These are phyloP conservation scores for Crithidia brevicula DNA, from an alignment of 208 protist genomes.

Conservation along the genomic window DNA sequence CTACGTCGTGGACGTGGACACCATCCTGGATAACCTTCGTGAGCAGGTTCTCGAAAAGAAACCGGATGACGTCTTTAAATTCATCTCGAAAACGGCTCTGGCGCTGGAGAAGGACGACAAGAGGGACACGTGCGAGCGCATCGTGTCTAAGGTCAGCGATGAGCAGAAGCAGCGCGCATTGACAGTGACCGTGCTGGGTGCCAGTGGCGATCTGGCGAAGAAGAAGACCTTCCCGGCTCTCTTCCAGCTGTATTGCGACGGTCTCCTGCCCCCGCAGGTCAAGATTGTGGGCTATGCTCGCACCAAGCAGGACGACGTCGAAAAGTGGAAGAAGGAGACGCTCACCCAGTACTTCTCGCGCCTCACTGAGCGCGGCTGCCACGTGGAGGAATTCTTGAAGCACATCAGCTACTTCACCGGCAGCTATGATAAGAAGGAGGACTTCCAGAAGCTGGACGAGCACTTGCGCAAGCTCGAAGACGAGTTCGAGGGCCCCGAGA, in stretches of 20 bases:
- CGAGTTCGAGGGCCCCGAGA: conserved; percentile 36
- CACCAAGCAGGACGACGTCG: conserved; percentile 70
- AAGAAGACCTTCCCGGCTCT: conserved; percentile 94
- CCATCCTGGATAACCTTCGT: conserved; percentile 71
- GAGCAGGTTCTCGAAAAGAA: conserved; percentile 48
- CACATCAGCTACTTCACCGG: conserved; percentile 77
- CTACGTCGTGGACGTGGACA: conserved; percentile 62
- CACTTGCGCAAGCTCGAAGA: conserved; percentile 59
- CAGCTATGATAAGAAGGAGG: conserved; percentile 74
- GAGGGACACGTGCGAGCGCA: conserved; percentile 41
- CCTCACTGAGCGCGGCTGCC: conserved; percentile 45
- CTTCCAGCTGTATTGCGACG: conserved; percentile 88
- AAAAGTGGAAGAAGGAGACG: conserved; percentile 72
- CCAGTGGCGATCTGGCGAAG: conserved; percentile 91
- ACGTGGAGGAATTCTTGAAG: conserved; percentile 74
- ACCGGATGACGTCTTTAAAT: conserved; percentile 64
- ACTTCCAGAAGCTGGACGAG: conserved; percentile 74
- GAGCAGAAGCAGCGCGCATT: conserved; percentile 60
- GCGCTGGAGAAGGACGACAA: conserved; percentile 30
- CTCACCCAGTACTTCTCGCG: conserved; percentile 65
- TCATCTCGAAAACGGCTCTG: conserved; percentile 45
- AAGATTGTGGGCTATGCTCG: conserved; percentile 92
- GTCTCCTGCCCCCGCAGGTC: conserved; percentile 67
- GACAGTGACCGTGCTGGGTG: conserved; percentile 90
- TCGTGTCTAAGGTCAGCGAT: conserved; percentile 50